Base-by-base conservation (phyloP, 1,139 yeast genomes). In the Lodderomyces jiufengensis region DNA sequence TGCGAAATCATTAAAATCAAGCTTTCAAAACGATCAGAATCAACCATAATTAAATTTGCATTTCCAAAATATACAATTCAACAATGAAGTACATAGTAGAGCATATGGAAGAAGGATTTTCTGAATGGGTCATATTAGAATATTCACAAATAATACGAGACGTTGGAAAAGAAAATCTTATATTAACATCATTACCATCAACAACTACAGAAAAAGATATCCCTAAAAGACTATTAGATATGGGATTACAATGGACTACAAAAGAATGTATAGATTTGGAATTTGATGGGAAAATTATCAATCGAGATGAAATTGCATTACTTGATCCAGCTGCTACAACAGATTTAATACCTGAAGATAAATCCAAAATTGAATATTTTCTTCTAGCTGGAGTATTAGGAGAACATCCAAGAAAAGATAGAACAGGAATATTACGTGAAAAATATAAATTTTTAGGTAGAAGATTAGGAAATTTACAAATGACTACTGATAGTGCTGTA, bases 401-500 rank as follows among this genome's bases (percentile, higher is more conserved):
- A 3, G 95, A 90, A 45, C 97, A 90, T 59, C 97, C 97, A 7
- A 94, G 97, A 51, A 75, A 95, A 49, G 97, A 92, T 55, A 79
- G 97, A 58, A 92, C 98, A 3, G 94, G 92, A 1, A 90, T 88
- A 49, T 72, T 92, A 44, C 75, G 95, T 53, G 61, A 59, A 28
- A 84, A 84, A 51, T 81, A 88, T 50, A 95, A 87, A 0, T 82
- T 87, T 50, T 78, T 74, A 2, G 95, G 97, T 10, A 80, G 92
- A 59, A 74, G 95, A 55, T 68, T 92, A 39, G 97, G 96, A 1
- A 76, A 70, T 37, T 75, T 84, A 47, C 98, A 92, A 55, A 90
- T 92, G 97, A 87, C 97, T 18, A 92, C 98, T 0, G 98, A 92
- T 53, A 90, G 97, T 3, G 97, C 97, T 1, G 84, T 92, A 25